Conservation (phyloP, 176 grass and related monocot species). For the Carex littledalei region DNA sequence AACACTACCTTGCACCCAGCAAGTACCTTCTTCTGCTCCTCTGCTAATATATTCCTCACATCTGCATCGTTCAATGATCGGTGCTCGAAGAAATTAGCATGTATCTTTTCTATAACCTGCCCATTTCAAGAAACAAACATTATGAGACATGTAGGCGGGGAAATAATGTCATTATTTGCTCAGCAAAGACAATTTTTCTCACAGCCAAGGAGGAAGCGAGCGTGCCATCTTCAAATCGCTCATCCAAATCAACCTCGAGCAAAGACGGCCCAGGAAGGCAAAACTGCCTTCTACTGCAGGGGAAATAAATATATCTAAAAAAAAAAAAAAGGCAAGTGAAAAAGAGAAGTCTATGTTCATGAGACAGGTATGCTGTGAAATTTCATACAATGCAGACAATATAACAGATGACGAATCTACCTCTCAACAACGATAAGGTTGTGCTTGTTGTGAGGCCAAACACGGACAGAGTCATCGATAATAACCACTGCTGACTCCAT, state of each 20-base stretch:
- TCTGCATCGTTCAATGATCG: conserved; percentile 73
- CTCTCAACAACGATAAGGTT: conserved; percentile 98
- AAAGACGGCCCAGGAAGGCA: conserved; percentile 82
- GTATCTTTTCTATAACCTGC: conserved; percentile 84
- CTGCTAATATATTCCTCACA: conserved; percentile 83
- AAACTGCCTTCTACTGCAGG: conserved; percentile 94
- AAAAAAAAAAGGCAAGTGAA: conserved; percentile 14
- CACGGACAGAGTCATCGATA: conserved; percentile 83
- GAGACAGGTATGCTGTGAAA: conserved; percentile 10
- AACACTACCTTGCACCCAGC: conserved; percentile 79
- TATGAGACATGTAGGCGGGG: not conserved
- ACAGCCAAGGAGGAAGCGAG: conserved; percentile 86
- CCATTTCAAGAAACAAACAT: conserved; percentile 18
- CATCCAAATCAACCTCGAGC: conserved; percentile 86
- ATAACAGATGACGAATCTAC: conserved; percentile 29
- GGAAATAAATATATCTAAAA: conserved; percentile 94
- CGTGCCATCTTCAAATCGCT: conserved; percentile 85
- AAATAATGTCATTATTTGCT: not conserved
- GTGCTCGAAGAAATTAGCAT: conserved; percentile 70
- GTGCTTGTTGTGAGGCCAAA: conserved; percentile 95
- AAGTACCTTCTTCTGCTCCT: conserved; percentile 82
- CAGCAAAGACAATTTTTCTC: conserved; percentile 6
- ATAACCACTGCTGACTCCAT: conserved; percentile 97
- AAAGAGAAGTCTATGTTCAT: not conserved
- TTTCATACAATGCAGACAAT: not conserved